Evolutionary conservation across 23 red algal genomes (phyloP), one percentile per base, ranked within the genome.

Genomic region (Chondrus crispus): DNA sequence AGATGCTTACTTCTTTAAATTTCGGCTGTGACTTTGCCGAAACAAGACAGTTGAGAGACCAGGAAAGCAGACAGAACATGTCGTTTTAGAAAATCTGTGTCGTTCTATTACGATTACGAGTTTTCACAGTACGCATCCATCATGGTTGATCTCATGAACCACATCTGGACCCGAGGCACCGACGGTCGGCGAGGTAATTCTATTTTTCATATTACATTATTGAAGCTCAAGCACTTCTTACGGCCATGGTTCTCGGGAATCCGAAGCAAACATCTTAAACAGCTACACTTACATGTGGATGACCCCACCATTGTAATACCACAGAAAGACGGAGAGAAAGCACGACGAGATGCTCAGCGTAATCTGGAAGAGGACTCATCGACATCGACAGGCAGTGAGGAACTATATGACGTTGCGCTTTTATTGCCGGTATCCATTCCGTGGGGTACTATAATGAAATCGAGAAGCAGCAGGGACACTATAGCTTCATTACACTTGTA

Each of bases 111-210:
- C n/a, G 54, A 84, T 22, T 68, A 37, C 22, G 3, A 45, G 14
- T 42, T 84, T 29, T 54, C 80, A 26, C 5, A 3, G 1, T 84
- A 84, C 44, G 80, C 26, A 12, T 40, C 53, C 12, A 55, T 84
- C 47, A 43, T 84, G 57, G 19, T 84, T 11, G 80, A 66, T 46
- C 1, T 46, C 4, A 84, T 84, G 80, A 84, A 84, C 52, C 54
- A 84, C 9, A 68, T 84, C 5, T 84, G 80, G 80, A 66, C 35
- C 2, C 5, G 54, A 4, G 80, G 80, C 2, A 68, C 80, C 6
- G 80, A 68, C 35, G 35, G 80, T 2, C 49, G 11, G n/a, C 51
- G 80, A 68, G 80, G 80, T 22, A 84, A 84, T 37, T 66, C 26
- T 40, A 7, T 66, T 3, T 66, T 63, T 19, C 11, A 8, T 3